Evolutionary conservation across 108 stramenopile species (phyloP).

Genomic region (Pseudonitzschia delicatissima): DNA sequence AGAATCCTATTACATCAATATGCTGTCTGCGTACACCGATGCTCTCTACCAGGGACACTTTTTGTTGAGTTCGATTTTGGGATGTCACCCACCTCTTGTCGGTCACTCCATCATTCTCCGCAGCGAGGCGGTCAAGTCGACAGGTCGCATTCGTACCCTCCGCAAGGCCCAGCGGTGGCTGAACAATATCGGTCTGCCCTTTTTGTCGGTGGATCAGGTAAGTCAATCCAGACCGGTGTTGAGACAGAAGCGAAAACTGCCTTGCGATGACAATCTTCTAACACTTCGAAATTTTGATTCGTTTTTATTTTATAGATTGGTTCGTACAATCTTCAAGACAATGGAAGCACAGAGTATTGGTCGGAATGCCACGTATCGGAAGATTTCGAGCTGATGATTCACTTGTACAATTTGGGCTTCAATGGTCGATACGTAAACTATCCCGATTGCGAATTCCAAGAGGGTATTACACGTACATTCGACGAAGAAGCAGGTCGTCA

Average conservation of each 20-base stretch:
- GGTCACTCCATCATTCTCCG: slow-evolving; percentile 58
- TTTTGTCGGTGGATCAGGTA: slow-evolving; percentile 49
- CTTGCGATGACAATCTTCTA: not conserved
- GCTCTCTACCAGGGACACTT: slow-evolving; percentile 55
- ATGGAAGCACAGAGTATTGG: slow-evolving; percentile 46
- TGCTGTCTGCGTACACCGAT: slow-evolving; percentile 47
- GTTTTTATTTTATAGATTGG: slow-evolving; percentile 20
- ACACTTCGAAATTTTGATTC: not conserved
- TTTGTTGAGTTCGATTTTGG: slow-evolving; percentile 43
- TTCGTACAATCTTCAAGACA: slow-evolving; percentile 35
- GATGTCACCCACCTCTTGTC: slow-evolving; percentile 60
- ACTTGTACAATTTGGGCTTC: slow-evolving; percentile 56
- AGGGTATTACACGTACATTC: slow-evolving; percentile 59
- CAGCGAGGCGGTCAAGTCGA: slow-evolving; percentile 48
- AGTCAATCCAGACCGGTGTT: not conserved
- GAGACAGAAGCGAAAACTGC: not conserved
- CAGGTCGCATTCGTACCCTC: slow-evolving; percentile 51
- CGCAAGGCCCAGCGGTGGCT: slow-evolving; percentile 56
- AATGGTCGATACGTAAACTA: slow-evolving; percentile 57
- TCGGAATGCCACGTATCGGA: slow-evolving; percentile 51
- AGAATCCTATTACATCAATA: slow-evolving; percentile 47
- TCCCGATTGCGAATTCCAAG: slow-evolving; percentile 56
- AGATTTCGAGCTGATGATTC: slow-evolving; percentile 64
- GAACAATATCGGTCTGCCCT: slow-evolving; percentile 48
- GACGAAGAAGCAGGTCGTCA: slow-evolving; percentile 65